These are phyloP conservation scores for Beauveria brongniartii DNA, from an alignment of 2,329 filamentous ascomycete genomes.

Conservation along the genomic window DNA sequence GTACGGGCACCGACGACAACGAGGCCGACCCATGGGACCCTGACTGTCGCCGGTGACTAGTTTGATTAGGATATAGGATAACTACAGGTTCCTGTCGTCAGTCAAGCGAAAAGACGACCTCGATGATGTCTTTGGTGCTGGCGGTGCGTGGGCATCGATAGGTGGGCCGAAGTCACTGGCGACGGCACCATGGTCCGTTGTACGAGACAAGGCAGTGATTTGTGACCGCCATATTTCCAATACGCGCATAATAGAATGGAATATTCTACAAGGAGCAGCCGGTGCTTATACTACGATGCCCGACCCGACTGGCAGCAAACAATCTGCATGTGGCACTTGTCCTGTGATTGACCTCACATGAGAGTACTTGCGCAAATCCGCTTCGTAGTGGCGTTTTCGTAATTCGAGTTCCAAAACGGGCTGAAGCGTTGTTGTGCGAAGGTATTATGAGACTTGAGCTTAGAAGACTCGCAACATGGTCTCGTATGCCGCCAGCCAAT, in stretches of 20 bases:
- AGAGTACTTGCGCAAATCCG: too few relatives aligned
- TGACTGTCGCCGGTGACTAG: background rate
- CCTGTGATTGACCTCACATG: too few relatives aligned
- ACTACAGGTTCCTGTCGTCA: background rate
- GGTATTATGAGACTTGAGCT: too few relatives aligned
- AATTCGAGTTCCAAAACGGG: too few relatives aligned
- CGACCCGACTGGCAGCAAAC: too few relatives aligned
- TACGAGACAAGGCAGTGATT: background rate
- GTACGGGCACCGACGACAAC: background rate
- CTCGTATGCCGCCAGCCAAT: background rate
- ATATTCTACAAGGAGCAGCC: too few relatives aligned
- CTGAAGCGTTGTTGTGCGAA: too few relatives aligned
- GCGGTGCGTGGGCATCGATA: slow-evolving; percentile 3
- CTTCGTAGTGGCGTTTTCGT: too few relatives aligned
- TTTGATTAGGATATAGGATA: background rate
- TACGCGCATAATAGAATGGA: too few relatives aligned
- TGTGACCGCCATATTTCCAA: background rate
- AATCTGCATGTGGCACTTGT: too few relatives aligned
- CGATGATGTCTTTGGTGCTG: background rate
- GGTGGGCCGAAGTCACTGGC: background rate
- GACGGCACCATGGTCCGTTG: background rate
- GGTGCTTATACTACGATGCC: too few relatives aligned
- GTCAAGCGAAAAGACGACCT: background rate
- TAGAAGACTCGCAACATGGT: background rate
- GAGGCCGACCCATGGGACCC: background rate